These are phyloP conservation scores for Aspergillus awamori DNA, from an alignment of 2,329 filamentous ascomycete species.

Conservation along the genomic window DNA sequence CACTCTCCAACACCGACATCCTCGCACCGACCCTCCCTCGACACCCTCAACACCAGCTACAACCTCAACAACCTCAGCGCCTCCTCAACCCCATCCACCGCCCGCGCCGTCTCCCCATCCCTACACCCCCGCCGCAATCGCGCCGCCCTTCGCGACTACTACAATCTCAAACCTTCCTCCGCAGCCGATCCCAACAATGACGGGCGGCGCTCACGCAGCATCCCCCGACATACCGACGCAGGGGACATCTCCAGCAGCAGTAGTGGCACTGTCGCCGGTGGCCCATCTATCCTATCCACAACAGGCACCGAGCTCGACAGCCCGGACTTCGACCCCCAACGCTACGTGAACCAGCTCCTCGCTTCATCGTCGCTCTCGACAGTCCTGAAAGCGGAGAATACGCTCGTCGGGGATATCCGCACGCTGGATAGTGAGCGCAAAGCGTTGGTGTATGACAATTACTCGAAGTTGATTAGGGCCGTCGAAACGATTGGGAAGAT, in stretches of 20 bases:
- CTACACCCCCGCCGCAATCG: conserved; percentile 66
- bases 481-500: conserved; percentile 89
- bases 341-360: conserved; percentile 50
- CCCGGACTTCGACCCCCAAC: conserved; percentile 70
- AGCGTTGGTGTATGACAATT: conserved; percentile 96
- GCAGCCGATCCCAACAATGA: conserved; percentile 36
- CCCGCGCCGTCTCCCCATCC: conserved; percentile 47
- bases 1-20: conserved; percentile 67
- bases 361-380: conserved; percentile 46
- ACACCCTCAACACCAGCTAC: conserved; percentile 63
- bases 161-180: conserved; percentile 69
- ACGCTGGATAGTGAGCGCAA: conserved; percentile 95
- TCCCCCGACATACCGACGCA: conserved; percentile 45
- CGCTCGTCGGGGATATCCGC: conserved; percentile 69
- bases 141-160: conserved; percentile 88
- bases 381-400: conserved; percentile 49
- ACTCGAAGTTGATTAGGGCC: conserved; percentile 93
- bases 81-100: conserved; percentile 38
- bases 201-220: conserved; percentile 39
- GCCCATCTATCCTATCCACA: conserved; percentile 27
- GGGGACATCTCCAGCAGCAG: conserved; percentile 41
- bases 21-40: conserved; percentile 74
- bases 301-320: conserved; percentile 68
- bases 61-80: conserved; percentile 49
- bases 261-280: no score